phyloP scores from a whole-genome alignment of 2,329 filamentous ascomycete genomes.

The Arthroderma sp. region DNA sequence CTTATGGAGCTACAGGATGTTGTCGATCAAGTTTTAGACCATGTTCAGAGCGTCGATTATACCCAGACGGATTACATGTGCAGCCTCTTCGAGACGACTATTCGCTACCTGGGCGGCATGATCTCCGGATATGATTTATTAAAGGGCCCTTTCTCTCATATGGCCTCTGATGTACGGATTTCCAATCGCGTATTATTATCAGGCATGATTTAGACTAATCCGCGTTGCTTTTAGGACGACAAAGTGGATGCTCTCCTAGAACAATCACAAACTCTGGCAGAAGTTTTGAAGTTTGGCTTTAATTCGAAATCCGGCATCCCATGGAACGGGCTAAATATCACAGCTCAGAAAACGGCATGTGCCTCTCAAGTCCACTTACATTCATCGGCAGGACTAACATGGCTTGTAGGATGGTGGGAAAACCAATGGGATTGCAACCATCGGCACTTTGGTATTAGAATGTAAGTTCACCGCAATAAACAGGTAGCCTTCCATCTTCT shows the following conservation, averaged over 20 bases:
- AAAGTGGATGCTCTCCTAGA: constrained; percentile 36
- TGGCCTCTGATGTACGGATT: constrained; percentile 31
- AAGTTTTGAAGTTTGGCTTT: constrained; percentile 65
- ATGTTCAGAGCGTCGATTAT: constrained; percentile 60
- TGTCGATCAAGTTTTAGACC: constrained; percentile 57
- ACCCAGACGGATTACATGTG: constrained; percentile 46
- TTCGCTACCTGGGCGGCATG: constrained; percentile 72
- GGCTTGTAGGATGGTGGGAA: constrained; percentile 30
- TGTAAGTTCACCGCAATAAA: constrained; percentile 24
- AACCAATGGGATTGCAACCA: constrained; percentile 61
- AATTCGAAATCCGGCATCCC: constrained; percentile 64
- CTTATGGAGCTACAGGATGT: constrained; percentile 59
- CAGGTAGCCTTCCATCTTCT: not conserved
- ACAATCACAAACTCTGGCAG: constrained; percentile 57
- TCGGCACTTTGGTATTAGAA: constrained; percentile 68
- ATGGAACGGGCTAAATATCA: constrained; percentile 53
- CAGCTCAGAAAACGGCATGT: constrained; percentile 29
- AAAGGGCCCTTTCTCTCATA: constrained; percentile 47
- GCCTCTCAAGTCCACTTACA: not conserved
- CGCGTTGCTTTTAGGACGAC: constrained; percentile 2
- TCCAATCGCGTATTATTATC: not conserved
- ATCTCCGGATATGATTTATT: constrained; percentile 59
- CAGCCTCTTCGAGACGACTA: constrained; percentile 81
- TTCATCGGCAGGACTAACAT: not conserved
- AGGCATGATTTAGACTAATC: no score